Evolutionary conservation across 257 asterid species (phyloP).

Genomic region (Euphrasia confusa): DNA sequence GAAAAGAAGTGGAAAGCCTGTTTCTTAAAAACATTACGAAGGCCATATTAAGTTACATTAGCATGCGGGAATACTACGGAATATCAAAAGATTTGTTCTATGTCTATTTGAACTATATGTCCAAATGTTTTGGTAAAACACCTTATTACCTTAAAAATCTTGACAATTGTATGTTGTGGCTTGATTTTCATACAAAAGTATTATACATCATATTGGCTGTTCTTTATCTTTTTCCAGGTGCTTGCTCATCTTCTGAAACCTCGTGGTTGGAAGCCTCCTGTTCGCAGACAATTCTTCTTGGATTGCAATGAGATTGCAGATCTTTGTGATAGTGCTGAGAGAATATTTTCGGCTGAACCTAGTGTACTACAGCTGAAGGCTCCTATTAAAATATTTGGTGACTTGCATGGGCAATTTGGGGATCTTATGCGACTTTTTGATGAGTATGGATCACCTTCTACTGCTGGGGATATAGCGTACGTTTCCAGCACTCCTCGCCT

Average conservation of each 20-base stretch:
- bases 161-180: background rate
- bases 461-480: conserved; percentile 98
- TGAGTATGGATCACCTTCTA: conserved; percentile 98
- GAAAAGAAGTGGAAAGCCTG: background rate
- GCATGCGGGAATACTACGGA: background rate
- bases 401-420: conserved; percentile 98
- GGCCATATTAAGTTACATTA: conserved; percentile 8
- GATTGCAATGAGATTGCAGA: conserved; percentile 98
- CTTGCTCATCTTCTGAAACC: conserved; percentile 90
- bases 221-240: conserved; percentile 44
- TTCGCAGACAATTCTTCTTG: conserved; percentile 89
- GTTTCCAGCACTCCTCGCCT: conserved; percentile 22
- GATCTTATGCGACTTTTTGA: conserved; percentile 99
- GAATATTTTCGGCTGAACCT: conserved; percentile 88
- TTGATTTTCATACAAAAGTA: conserved; percentile 14
- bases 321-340: conserved; percentile 96
- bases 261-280: conserved; percentile 99
- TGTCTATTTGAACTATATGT: background rate
- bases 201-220: conserved; percentile 12
- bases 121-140: conserved; percentile 8
- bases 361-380: conserved; percentile 93
- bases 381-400: conserved; percentile 95
- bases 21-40: conserved; percentile 14
- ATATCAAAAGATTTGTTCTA: conserved; percentile 2
- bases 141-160: background rate